Conservation (phyloP, 116 monocot species). For the Cymodocea nodosa region DNA sequence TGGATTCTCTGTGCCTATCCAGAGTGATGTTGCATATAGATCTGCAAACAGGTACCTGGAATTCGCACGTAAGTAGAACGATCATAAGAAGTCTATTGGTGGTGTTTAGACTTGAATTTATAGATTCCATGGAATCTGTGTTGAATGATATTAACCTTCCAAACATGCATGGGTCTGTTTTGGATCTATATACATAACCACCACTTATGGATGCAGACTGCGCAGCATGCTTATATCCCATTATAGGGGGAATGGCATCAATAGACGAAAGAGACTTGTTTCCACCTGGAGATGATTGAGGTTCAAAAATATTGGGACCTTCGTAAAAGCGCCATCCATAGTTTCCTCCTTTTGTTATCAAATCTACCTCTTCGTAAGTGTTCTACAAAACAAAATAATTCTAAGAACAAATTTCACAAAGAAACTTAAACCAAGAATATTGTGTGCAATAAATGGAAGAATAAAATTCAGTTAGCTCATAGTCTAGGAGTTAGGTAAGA, state of each 20-base stretch:
- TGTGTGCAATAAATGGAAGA: too few relatives aligned
- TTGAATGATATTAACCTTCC: conserved; percentile 41
- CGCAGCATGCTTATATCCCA: conserved; percentile 59
- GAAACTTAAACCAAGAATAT: too few relatives aligned
- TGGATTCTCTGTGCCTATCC: conserved; percentile 54
- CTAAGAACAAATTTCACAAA: too few relatives aligned
- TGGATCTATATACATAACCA: conserved; percentile 78
- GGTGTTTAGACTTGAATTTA: neutral
- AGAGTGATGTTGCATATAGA: conserved; percentile 53
- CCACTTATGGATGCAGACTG: conserved; percentile 74
- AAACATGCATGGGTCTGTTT: conserved; percentile 72
- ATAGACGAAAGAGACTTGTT: conserved; percentile 26
- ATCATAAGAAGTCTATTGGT: neutral
- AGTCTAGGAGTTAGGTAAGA: too few relatives aligned
- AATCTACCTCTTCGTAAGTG: conserved; percentile 73
- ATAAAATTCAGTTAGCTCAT: too few relatives aligned
- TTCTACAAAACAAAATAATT: conserved; percentile 26
- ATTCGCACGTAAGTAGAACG: neutral
- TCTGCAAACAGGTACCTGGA: conserved; percentile 76
- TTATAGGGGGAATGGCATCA: conserved; percentile 53
- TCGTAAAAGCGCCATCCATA: conserved; percentile 86
- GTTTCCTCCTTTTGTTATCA: conserved; percentile 83
- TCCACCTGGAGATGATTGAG: conserved; percentile 25
- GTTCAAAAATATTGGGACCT: conserved; percentile 35
- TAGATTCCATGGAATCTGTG: neutral